Conservation (phyloP, 202 grass and related monocot species). For the Brachypodium distachyon region DNA sequence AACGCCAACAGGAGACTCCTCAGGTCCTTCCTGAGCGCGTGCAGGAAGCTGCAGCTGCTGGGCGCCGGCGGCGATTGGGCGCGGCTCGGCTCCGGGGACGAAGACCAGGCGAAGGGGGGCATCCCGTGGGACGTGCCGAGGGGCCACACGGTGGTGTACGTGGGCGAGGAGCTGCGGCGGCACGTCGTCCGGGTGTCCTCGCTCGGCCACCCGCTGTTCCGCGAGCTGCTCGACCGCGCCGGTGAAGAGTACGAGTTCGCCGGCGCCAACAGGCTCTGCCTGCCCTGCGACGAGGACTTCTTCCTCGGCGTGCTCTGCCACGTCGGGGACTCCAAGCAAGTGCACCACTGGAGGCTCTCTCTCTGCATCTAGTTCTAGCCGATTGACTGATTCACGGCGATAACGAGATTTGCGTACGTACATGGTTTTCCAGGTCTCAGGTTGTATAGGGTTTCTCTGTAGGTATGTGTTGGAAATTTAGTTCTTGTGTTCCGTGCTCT, state of each 20-base stretch:
- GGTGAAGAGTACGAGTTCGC: constrained; percentile 62
- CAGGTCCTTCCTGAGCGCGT: constrained; percentile 35
- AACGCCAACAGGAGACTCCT: constrained; percentile 20
- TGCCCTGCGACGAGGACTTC: constrained; percentile 70
- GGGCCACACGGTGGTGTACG: constrained; percentile 87
- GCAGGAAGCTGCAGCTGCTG: constrained; percentile 36
- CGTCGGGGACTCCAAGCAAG: constrained; percentile 25
- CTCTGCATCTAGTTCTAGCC: constrained; percentile 30
- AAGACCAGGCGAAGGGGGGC: background rate
- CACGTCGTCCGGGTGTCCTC: constrained; percentile 62
- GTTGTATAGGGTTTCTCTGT: constrained; percentile 6
- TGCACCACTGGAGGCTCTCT: constrained; percentile 7
- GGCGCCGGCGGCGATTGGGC: constrained; percentile 14
- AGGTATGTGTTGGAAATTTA: background rate
- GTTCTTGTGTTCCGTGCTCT: background rate
- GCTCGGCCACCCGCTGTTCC: constrained; percentile 80
- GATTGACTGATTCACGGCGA: background rate
- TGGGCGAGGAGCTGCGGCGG: constrained; percentile 56
- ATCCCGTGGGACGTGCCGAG: constrained; percentile 72
- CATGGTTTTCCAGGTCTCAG: background rate
- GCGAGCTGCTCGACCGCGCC: constrained; percentile 59
- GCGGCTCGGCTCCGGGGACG: background rate
- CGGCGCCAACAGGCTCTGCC: constrained; percentile 35
- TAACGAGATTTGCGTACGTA: background rate
- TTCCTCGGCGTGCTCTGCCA: constrained; percentile 59